A percentile compares a stretch with the other conserved stretches of the same genome.
Evolutionary conservation across 768 basidiomycete genomes (phyloP).

Genomic region (Leucosporidium creatinivorum): DNA sequence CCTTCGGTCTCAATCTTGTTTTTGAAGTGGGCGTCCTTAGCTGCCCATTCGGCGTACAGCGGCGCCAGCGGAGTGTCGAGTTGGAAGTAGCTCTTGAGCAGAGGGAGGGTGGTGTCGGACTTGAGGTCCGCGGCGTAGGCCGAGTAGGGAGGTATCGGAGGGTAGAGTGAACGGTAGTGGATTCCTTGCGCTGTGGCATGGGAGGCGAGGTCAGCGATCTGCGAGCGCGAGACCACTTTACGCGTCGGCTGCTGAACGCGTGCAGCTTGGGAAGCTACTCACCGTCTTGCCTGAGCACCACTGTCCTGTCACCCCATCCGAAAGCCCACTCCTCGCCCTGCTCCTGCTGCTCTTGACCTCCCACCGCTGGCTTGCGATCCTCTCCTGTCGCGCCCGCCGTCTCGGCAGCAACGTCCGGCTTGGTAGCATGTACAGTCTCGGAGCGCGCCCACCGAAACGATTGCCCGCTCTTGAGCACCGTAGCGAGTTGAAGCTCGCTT

Average conservation of each 20-base stretch:
- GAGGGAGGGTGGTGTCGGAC: slow-evolving; percentile 61
- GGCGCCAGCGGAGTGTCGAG: slow-evolving; percentile 62
- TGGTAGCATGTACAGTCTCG: slow-evolving; percentile 15
- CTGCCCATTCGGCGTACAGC: slow-evolving; percentile 71
- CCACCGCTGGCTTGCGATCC: too few species aligned
- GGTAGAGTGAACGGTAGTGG: slow-evolving; percentile 61
- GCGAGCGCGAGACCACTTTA: background rate
- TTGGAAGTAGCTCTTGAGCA: slow-evolving; percentile 84
- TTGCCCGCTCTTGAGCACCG: slow-evolving; percentile 74
- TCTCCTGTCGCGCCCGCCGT: too few species aligned
- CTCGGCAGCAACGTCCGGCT: slow-evolving; percentile 12
- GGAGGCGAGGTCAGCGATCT: background rate
- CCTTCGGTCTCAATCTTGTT: slow-evolving; percentile 44
- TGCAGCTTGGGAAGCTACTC: slow-evolving; percentile 7
- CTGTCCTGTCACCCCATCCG: slow-evolving; percentile 70
- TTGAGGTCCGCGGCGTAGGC: slow-evolving; percentile 37
- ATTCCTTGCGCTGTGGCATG: slow-evolving; percentile 14
- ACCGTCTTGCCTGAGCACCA: slow-evolving; percentile 70
- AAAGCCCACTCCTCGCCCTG: slow-evolving; percentile 64
- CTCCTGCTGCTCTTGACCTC: background rate
- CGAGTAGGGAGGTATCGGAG: slow-evolving; percentile 39
- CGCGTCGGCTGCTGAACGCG: background rate
- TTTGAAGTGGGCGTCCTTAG: slow-evolving; percentile 66
- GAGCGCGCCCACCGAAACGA: slow-evolving; percentile 73
- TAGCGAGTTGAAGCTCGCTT: slow-evolving; percentile 66